Evolutionary conservation across 345 rosid genomes (phyloP).

Genomic region (Euphorbia lathyris): DNA sequence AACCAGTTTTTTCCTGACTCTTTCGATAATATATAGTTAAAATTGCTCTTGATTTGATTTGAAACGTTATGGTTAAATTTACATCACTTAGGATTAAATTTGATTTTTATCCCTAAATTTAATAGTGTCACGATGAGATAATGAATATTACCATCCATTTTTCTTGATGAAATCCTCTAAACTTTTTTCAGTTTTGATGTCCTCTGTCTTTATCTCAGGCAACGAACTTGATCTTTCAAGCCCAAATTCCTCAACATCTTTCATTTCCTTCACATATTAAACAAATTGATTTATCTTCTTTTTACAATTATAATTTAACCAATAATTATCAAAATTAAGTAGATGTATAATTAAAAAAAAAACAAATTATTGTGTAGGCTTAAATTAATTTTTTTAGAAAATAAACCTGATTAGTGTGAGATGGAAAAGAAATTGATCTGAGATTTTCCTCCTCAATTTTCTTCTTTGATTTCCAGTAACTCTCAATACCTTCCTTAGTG

Average conservation of each 20-base stretch:
- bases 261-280: conserved; percentile 17
- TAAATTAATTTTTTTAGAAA: too few relatives aligned
- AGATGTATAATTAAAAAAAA: too few relatives aligned
- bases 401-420: conserved; percentile 11
- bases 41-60: too few relatives aligned
- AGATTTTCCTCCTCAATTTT: conserved; percentile 57
- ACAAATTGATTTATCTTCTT: too few relatives aligned
- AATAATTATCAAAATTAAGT: too few relatives aligned
- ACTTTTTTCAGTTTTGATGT: conserved; percentile 21
- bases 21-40: too few relatives aligned
- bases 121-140: too few relatives aligned
- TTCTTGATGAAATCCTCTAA: conserved; percentile 33
- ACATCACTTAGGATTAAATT: too few relatives aligned
- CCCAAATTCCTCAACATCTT: not conserved
- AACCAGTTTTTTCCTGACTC: too few relatives aligned
- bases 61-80: too few relatives aligned
- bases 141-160: conserved; percentile 47
- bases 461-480: conserved; percentile 71
- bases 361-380: not conserved
- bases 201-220: conserved; percentile 22
- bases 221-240: conserved; percentile 35
- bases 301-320: too few relatives aligned
- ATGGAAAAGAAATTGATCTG: conserved; percentile 34
- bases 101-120: too few relatives aligned
- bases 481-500: conserved; percentile 69